Evolutionary conservation across 2,329 filamentous ascomycete genomes (phyloP), one percentile per base, ranked within the genome.

Genomic region (Dactylellina parvicollis): DNA sequence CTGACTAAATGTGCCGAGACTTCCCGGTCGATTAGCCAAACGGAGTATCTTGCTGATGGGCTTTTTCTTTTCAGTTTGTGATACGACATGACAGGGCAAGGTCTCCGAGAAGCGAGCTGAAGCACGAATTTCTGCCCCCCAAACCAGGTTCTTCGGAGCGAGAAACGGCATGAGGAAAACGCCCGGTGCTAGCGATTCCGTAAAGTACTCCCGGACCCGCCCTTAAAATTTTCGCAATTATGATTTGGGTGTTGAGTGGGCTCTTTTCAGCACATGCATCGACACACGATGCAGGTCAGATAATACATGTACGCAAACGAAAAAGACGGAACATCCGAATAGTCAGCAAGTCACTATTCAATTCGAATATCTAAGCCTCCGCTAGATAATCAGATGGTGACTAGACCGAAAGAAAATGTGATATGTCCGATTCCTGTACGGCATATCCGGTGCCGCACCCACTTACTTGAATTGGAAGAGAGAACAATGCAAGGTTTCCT

Each of bases 391-490:
- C n/a, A 16, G n/a, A n/a, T 9, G 16, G 38, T 42, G 8, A 16
- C n/a, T 42, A 46, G 12, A 46, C 10, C 4, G n/a, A 4, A 7
- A 12, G 7, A 14, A 2, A 26, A 49, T 26, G 44, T 26, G 20
- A 49, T 42, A 42, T 42, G n/a, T 16, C 16, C n/a, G 8, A 42
- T 10, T 7, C 16, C 4, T 34, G 30, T n/a, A 34, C 30, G 30
- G n/a, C 38, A 42, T 42, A 42, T 42, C 38, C 38, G 38, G n/a
- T 56, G 32, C 32, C 52, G 52, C 52, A 40, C 52, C 20, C 32
- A 56, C 32, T 56, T 40, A 56, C 32, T n/a, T 16, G 32, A 56
- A 22, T 12, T 3, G 20, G 32, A n/a, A n/a, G n/a, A n/a, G n/a
- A n/a, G n/a, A n/a, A n/a, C n/a, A n/a, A n/a, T n/a, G n/a, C n/a